A percentile compares a stretch with the other conserved stretches of the same genome.
These are phyloP conservation scores for Pelargonium fulgidum DNA, from an alignment of 441 rosid species.

Conservation along the genomic window DNA sequence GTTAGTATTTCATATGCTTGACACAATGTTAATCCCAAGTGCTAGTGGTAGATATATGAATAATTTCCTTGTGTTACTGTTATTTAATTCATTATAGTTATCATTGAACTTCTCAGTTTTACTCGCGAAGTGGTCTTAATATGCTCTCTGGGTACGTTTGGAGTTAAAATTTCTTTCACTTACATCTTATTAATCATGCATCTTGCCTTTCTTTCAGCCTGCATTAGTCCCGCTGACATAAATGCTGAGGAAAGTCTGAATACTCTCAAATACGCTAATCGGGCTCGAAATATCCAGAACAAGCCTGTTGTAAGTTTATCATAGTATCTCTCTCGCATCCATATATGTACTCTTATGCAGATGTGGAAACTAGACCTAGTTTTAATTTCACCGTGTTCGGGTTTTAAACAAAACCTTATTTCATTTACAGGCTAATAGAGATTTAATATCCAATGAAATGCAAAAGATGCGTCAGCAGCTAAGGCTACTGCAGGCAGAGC, in stretches of 20 bases:
- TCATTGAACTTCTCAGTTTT: too few relatives aligned
- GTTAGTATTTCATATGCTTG: too few relatives aligned
- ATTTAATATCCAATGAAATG: slow-evolving; percentile 54
- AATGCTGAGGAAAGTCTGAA: slow-evolving; percentile 64
- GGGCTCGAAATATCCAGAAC: slow-evolving; percentile 68
- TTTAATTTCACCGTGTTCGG: background rate
- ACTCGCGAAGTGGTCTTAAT: too few relatives aligned
- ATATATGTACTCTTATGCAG: slow-evolving; percentile 8
- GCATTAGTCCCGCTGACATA: slow-evolving; percentile 61
- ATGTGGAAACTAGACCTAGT: slow-evolving; percentile 9
- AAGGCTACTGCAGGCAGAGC: slow-evolving; percentile 48
- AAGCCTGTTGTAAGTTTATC: slow-evolving; percentile 52
- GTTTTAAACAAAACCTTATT: slow-evolving; percentile 1
- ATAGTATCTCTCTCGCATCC: too few relatives aligned
- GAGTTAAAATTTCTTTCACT: background rate
- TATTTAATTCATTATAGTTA: too few relatives aligned
- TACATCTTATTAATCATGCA: background rate
- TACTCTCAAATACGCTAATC: slow-evolving; percentile 60
- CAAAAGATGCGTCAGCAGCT: slow-evolving; percentile 61
- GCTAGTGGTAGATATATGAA: too few relatives aligned
- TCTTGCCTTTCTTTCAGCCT: slow-evolving; percentile 37
- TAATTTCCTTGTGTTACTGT: too few relatives aligned
- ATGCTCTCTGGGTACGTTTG: background rate
- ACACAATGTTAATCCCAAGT: too few relatives aligned
- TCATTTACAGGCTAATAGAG: slow-evolving; percentile 52